Evolutionary conservation across 805 yeast species (phyloP), one percentile per base, ranked within the genome.

Genomic region (Suhomyces vadensis): DNA sequence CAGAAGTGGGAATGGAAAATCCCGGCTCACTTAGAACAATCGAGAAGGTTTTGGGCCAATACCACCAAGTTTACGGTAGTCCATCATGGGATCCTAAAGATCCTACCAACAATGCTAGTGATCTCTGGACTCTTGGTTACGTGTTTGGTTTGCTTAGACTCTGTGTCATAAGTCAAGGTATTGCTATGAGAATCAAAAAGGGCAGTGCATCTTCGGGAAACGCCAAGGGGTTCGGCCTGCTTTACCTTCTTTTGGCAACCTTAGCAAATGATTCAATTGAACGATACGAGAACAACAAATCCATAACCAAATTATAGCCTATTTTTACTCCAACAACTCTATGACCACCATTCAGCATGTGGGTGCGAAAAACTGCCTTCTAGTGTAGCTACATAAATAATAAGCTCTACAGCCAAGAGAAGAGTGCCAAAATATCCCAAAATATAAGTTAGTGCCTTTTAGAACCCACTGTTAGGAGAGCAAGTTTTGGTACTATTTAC

Each of bases 121-220:
- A 64, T 29, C 60, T 57, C 44, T 81, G 84, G 83, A 54, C 58
- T 4, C 71, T 74, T 37, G 85, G 84, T 1, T 69, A 65, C 10
- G 81, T 78, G 2, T 81, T 79, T 60, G 83, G 83, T 0, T 61
- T 79, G 31, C 67, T 78, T 29, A 62, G 86, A 17, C 65, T 80
- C 14, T 69, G 77, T 46, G 84, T 81, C 13, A 81, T 81, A 43
- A 66, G 75, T 13, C 87, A 81, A 50, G 87, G 87, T 2, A 79
- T 81, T 39, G 81, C 80, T 4, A 79, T 81, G 64, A 65, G 85
- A 41, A 64, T 69, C 1, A 64, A 68, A 8, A 61, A 68, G 40
- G 84, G 84, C 8, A 74, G 71, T 27, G 83, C 84, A 1, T 29
- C 33, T 29, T 73, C 79, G 35, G 78, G 78, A 0, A 64, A 70